Percentiles rank a stretch among this genome's conserved stretches.
phyloP scores from a whole-genome alignment of 768 basidiomycete species.

The Mycena epipterygia region DNA sequence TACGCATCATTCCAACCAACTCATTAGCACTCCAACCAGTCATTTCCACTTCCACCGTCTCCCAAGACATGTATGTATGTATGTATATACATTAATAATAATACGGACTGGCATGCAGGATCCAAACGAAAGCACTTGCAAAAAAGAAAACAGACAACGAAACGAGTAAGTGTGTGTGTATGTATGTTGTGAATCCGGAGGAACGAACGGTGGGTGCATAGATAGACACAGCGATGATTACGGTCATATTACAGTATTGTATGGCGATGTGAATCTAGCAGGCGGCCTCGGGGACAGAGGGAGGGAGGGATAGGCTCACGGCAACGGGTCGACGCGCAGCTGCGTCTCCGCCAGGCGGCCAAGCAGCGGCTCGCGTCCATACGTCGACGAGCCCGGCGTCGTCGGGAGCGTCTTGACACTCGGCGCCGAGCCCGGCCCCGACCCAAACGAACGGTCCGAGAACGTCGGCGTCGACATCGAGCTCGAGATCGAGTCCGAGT shows the following conservation, averaged over 20 bases:
- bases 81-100: slow-evolving; percentile 5
- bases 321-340: slow-evolving; percentile 23
- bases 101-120: not conserved
- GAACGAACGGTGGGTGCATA: not conserved
- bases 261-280: slow-evolving; percentile 3
- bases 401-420: not conserved
- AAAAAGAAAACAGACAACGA: not conserved
- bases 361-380: slow-evolving; percentile 14
- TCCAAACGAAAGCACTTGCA: slow-evolving; percentile 20
- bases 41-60: too few relatives aligned
- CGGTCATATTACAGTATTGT: slow-evolving; percentile 19
- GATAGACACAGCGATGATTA: slow-evolving; percentile 8
- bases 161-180: slow-evolving; percentile 10
- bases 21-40: too few relatives aligned
- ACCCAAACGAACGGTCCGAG: slow-evolving; percentile 5
- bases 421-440: not conserved
- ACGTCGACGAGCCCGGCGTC: slow-evolving; percentile 2
- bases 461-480: not conserved
- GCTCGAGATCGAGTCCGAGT: slow-evolving; percentile 5
- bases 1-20: too few relatives aligned
- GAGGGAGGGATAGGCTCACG: not conserved
- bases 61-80: too few relatives aligned
- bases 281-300: not conserved
- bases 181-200: not conserved
- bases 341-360: slow-evolving; percentile 27